A percentile compares a stretch with the other conserved stretches of the same genome.
These are phyloP conservation scores for Trichoderma atrobrunneum DNA, from an alignment of 2,329 filamentous ascomycete genomes.

Conservation along the genomic window DNA sequence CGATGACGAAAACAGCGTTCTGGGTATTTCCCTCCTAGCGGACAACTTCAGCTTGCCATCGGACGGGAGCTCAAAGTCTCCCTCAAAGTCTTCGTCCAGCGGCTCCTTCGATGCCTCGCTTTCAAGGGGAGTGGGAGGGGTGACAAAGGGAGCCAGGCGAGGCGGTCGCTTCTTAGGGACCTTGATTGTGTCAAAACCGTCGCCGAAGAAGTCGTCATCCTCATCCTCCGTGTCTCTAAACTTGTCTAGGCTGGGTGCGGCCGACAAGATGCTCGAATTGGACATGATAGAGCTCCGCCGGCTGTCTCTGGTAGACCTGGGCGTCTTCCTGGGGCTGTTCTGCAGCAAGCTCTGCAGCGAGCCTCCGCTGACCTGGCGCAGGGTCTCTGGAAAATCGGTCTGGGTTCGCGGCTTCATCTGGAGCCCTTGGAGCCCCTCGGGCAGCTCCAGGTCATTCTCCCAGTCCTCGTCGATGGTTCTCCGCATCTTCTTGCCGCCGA, in stretches of 20 bases:
- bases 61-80: slow-evolving; percentile 68
- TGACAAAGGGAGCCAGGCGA: slow-evolving; percentile 53
- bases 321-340: slow-evolving; percentile 48
- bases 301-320: slow-evolving; percentile 28
- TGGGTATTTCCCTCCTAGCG: slow-evolving; percentile 58
- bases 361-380: slow-evolving; percentile 63
- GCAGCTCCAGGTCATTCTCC: slow-evolving; percentile 73
- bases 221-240: slow-evolving; percentile 61
- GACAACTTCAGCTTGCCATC: slow-evolving; percentile 65
- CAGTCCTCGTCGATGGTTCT: slow-evolving; percentile 76
- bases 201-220: slow-evolving; percentile 62
- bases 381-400: slow-evolving; percentile 62
- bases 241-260: slow-evolving; percentile 57
- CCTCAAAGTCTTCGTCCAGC: slow-evolving; percentile 65
- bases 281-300: slow-evolving; percentile 32
- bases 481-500: slow-evolving; percentile 72
- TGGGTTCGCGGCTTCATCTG: slow-evolving; percentile 63
- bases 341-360: slow-evolving; percentile 52
- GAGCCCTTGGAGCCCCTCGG: slow-evolving; percentile 56
- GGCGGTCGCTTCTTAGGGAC: slow-evolving; percentile 56
- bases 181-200: slow-evolving; percentile 65
- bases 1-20: slow-evolving; percentile 56
- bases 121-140: slow-evolving; percentile 54
- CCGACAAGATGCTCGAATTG: slow-evolving; percentile 37
- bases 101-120: slow-evolving; percentile 31